phyloP scores from a whole-genome alignment of 805 yeast species.

The Ogataea trehaloabstinens region DNA sequence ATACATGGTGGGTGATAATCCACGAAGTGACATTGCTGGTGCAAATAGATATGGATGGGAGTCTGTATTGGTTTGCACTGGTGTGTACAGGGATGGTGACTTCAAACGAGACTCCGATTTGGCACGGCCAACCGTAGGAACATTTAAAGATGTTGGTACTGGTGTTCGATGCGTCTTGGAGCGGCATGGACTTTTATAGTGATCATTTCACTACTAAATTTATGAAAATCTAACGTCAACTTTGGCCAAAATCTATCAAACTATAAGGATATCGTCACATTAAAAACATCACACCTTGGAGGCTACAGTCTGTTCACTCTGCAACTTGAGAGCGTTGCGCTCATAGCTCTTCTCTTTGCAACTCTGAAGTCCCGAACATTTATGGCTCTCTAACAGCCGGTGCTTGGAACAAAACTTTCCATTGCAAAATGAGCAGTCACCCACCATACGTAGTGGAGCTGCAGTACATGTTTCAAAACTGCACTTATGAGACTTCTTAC shows the following conservation, averaged over 20 bases:
- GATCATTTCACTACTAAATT: constrained; percentile 3
- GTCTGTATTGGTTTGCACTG: constrained; percentile 79
- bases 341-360: constrained; percentile 85
- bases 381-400: constrained; percentile 80
- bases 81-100: constrained; percentile 73
- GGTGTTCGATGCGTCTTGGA: constrained; percentile 37
- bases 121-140: constrained; percentile 49
- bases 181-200: constrained; percentile 5
- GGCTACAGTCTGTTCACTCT: constrained; percentile 80
- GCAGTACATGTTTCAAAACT: constrained; percentile 58
- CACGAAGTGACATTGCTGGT: constrained; percentile 87
- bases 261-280: no score
- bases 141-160: constrained; percentile 46
- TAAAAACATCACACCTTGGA: constrained; percentile 63
- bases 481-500: constrained; percentile 44
- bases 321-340: constrained; percentile 77
- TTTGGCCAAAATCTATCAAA: no score
- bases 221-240: no score
- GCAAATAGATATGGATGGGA: constrained; percentile 90
- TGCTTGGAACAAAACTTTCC: constrained; percentile 88
- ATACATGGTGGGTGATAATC: constrained; percentile 97
- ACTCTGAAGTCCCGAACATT: constrained; percentile 70
- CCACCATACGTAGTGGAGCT: constrained; percentile 66
- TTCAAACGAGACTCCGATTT: constrained; percentile 28
- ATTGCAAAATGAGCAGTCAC: constrained; percentile 80